Percentiles rank a stretch among this genome's conserved stretches.
Conservation (phyloP, 2,329 filamentous ascomycete species). For the Botrytis deweyae region DNA sequence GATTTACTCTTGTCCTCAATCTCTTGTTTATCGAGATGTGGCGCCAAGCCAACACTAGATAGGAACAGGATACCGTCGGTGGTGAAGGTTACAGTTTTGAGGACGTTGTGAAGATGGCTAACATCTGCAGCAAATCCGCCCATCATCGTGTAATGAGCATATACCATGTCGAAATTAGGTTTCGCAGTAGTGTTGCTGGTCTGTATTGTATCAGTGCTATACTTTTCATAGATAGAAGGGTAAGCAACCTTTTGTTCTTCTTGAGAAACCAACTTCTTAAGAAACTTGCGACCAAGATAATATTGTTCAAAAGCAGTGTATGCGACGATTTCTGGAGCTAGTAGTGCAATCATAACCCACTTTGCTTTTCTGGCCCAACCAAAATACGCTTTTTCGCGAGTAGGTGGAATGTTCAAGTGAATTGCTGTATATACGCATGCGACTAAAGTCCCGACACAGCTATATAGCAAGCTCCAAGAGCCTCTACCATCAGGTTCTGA, state of each 20-base stretch:
- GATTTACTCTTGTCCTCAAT: conserved; percentile 28
- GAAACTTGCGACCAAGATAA: conserved; percentile 5
- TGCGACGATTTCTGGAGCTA: conserved; percentile 20
- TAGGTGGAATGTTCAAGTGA: conserved; percentile 22
- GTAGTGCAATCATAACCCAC: conserved; percentile 23
- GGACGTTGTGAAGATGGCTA: conserved; percentile 18
- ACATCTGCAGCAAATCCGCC: conserved; percentile 24
- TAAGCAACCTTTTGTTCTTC: too few species aligned
- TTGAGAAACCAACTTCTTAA: too few species aligned
- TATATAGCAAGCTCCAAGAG: conserved; percentile 16
- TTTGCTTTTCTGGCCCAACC: neutral
- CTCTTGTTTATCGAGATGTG: neutral
- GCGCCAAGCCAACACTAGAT: conserved; percentile 15
- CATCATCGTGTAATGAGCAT: conserved; percentile 22
- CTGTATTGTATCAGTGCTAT: too few species aligned
- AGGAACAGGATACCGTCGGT: conserved; percentile 15
- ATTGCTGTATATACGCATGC: conserved; percentile 26
- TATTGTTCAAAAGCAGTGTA: conserved; percentile 23
- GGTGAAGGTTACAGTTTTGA: conserved; percentile 12
- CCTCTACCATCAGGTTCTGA: neutral
- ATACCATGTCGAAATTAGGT: conserved; percentile 17
- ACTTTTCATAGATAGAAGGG: too few species aligned
- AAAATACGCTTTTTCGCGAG: too few species aligned
- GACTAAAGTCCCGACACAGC: conserved; percentile 20
- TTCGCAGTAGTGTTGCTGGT: too few species aligned